Base-by-base conservation (phyloP, 768 basidiomycete species). In the Boletales sp. region DNA sequence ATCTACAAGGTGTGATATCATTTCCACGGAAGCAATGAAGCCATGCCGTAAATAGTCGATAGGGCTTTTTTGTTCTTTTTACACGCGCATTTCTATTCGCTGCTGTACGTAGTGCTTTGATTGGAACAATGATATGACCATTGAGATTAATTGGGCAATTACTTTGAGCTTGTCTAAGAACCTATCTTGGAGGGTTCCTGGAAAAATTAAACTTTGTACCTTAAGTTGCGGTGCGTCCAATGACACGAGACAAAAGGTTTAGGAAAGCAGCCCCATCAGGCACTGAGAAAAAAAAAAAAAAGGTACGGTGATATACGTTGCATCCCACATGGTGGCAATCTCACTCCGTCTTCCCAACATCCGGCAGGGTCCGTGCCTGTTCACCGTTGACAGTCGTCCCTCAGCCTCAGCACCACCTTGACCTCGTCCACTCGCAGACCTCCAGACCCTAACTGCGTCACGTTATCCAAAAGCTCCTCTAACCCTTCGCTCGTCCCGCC, bases 1-100 rank as follows among this genome's bases (percentile, higher is more conserved):
- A 79, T 94, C 46, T 94, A 94, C 73, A 91, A 84, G 68, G 81
- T 92, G 49, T 91, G 72, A 69, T 48, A 48, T n/a, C n/a, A n/a
- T 40, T 39, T 18, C 43, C 40, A 44, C 37, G 42, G 50, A 27
- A 27, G 24, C 24, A 27, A 27, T 27, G 24, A 27, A 27, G 24
- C 24, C 24, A 27, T 7, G 24, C 24, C 6, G 24, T 27, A 27
- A 6, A 31, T 12, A 45, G 24, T 5, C 4, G 24, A 31, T 12
- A 45, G 45, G 15, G 9, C 37, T n/a, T 35, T 14, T 35, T 9
- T 12, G 11, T 34, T 11, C 14, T 34, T 35, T 35, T 14, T 15
- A 35, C 34, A 6, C 1, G 24, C 24, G 24, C 7, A 27, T 27
- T 27, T 4, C 24, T 6, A 27, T 27, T 27, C 24, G 24, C 24